Conservation (phyloP, 257 asterid species). For the Penstemon newberryi region DNA sequence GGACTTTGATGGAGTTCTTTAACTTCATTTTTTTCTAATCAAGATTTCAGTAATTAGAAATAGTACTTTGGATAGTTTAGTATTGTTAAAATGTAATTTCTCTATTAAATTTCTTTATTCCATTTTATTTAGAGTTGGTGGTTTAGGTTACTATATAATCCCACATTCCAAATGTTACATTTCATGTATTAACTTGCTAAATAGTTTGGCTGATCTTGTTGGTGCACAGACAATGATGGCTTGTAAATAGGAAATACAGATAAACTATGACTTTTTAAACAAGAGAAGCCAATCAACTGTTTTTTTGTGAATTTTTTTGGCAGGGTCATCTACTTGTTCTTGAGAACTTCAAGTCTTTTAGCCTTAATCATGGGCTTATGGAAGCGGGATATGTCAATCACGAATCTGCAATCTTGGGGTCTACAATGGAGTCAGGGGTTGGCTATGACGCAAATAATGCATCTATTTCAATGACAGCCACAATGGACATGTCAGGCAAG, state of each 20-base stretch:
- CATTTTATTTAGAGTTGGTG: neutral
- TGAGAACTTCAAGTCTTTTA: slow-evolving; percentile 67
- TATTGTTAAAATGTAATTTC: neutral
- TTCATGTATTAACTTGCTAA: neutral
- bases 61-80: slow-evolving; percentile 1
- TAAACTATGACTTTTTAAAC: neutral
- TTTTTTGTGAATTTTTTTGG: slow-evolving; percentile 30
- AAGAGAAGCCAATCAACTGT: slow-evolving; percentile 23
- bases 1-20: neutral
- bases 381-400: slow-evolving; percentile 83
- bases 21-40: neutral
- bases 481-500: slow-evolving; percentile 80
- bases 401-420: slow-evolving; percentile 52
- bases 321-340: slow-evolving; percentile 92
- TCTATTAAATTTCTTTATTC: neutral
- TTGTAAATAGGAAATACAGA: neutral
- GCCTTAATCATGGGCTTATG: slow-evolving; percentile 94
- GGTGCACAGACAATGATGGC: neutral
- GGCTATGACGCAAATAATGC: slow-evolving; percentile 51
- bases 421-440: slow-evolving; percentile 37
- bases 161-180: neutral
- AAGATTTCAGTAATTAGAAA: neutral
- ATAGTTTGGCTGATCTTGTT: slow-evolving; percentile 1
- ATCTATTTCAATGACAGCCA: slow-evolving; percentile 92
- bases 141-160: slow-evolving; percentile 7